Evolutionary conservation across 371 early-diverging fungal genomes (phyloP), one percentile per base, ranked within the genome.

Genomic region (Mortierella sp.): DNA sequence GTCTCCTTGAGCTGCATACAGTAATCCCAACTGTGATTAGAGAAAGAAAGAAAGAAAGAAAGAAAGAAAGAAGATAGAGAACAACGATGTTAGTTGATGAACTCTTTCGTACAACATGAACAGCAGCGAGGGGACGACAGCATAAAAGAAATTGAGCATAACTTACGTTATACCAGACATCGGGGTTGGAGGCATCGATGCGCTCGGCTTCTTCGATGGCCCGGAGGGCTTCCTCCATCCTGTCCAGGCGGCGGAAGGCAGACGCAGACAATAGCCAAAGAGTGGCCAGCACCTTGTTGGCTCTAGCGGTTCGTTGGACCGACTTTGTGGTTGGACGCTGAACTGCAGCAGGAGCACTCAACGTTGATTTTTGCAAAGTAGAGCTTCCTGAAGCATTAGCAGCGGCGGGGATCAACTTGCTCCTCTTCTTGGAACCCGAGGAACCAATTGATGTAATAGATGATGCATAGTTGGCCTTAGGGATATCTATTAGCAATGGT

Each of bases 141-240:
- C n/a, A 5, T 14, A 21, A 76, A 38, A 21, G n/a, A 8, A 8
- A 9, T 28, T 1, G n/a, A 42, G 11, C 44, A 14, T 31, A 19
- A 47, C 73, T 65, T 74, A 79, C 80, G 58, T 90, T 89, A 77
- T 91, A 90, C 94, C 94, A 94, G 34, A 94, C 90, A 80, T 92
- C 91, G 6, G 89, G 81, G 31, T 89, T 88, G 74, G 90, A 89
- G 38, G 89, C 77, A 57, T 92, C 91, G 19, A 90, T 87, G 34
- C 89, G 83, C 76, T 94, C 93, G 0, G 95, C 95, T 79, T 94
- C 95, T 75, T 93, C 89, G 14, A 93, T 83, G 14, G 95, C 94
- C 16, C 91, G 90, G n/a, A 88, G 86, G 1, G 95, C 92, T 75
- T 95, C 95, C 44, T 93, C 93, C 60, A 89, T 76, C 42, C 91